Conservation (phyloP, 805 yeast genomes). For the Candida caryicola region DNA sequence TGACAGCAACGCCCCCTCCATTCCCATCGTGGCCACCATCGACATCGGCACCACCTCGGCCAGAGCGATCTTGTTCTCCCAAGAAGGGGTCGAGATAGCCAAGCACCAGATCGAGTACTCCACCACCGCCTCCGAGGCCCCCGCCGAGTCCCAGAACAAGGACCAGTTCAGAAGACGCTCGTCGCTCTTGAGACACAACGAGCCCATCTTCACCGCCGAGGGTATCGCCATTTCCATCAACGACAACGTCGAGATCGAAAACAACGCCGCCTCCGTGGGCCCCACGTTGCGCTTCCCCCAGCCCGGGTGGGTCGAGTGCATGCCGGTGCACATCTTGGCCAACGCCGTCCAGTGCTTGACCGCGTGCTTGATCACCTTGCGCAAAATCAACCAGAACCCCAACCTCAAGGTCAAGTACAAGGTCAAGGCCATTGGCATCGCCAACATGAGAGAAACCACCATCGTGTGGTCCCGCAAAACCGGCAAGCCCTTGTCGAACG, state of each 20-base stretch:
- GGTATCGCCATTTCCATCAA: conserved; percentile 66
- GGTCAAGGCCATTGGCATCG: conserved; percentile 78
- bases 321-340: conserved; percentile 77
- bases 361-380: conserved; percentile 56
- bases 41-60: conserved; percentile 94
- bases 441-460: conserved; percentile 95
- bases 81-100: conserved; percentile 73
- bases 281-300: conserved; percentile 76
- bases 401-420: conserved; percentile 52
- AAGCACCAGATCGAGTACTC: conserved; percentile 88
- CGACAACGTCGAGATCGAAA: conserved; percentile 62
- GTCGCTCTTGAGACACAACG: conserved; percentile 44
- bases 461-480: conserved; percentile 82
- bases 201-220: conserved; percentile 68
- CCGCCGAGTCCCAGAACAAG: conserved; percentile 38
- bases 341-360: conserved; percentile 79
- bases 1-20: conserved; percentile 38
- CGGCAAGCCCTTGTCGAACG: conserved; percentile 79
- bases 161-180: conserved; percentile 46
- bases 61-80: conserved; percentile 76
- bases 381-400: conserved; percentile 53
- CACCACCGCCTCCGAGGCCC: conserved; percentile 62
- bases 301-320: conserved; percentile 94
- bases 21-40: conserved; percentile 60
- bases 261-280: conserved; percentile 47